Percentiles rank a stretch among this genome's conserved stretches.
Evolutionary conservation across 495 filamentous ascomycete genomes (phyloP).

Genomic region (Rusavskia elegans): DNA sequence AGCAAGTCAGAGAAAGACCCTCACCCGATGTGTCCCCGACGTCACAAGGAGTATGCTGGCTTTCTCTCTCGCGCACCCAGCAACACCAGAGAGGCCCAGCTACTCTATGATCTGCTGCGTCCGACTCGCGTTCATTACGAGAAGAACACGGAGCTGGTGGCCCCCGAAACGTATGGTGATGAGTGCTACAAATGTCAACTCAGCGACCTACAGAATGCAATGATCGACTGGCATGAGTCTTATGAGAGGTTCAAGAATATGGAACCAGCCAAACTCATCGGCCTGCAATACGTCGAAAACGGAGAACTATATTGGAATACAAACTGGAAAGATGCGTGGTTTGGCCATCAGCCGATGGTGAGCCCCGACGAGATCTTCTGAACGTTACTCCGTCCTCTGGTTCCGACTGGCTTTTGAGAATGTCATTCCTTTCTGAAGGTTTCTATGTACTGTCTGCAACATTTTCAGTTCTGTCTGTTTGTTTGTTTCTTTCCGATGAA

Average conservation of each 20-base stretch:
- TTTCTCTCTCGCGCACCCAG: not conserved
- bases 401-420: no score
- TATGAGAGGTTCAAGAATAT: no score
- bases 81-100: not conserved
- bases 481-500: no score
- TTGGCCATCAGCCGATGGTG: no score
- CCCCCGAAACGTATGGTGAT: not conserved
- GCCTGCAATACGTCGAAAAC: not conserved
- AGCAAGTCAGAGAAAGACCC: not conserved
- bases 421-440: no score
- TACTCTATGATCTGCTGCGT: not conserved
- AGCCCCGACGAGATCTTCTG: no score
- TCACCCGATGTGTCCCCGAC: not conserved
- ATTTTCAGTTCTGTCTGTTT: no score
- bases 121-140: not conserved
- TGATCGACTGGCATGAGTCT: no score
- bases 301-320: not conserved
- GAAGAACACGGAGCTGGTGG: not conserved
- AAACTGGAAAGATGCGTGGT: not conserved
- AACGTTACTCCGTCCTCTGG: no score
- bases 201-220: not conserved
- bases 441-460: no score
- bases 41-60: not conserved
- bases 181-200: not conserved
- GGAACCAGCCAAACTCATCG: no score